These are phyloP conservation scores for Aspergillus sp. DNA, from an alignment of 2,329 filamentous ascomycete species.

Conservation along the genomic window DNA sequence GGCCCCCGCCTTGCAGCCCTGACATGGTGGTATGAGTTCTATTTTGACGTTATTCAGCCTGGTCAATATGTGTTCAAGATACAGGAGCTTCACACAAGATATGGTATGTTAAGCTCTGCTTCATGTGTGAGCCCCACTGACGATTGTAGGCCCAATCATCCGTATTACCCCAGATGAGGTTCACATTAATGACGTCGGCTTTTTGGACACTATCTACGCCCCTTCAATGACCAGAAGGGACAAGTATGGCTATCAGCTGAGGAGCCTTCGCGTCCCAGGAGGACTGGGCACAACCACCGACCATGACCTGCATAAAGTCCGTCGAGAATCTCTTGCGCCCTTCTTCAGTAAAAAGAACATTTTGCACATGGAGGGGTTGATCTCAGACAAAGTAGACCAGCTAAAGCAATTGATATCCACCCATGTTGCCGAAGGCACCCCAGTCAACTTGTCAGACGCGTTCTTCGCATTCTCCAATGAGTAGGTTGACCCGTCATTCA, in stretches of 20 bases:
- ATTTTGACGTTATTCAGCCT: slow-evolving; percentile 18
- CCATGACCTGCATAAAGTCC: slow-evolving; percentile 31
- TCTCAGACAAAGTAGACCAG: slow-evolving; percentile 27
- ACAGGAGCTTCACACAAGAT: slow-evolving; percentile 35
- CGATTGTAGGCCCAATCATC: slow-evolving; percentile 37
- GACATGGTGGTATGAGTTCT: slow-evolving; percentile 15
- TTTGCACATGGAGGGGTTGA: slow-evolving; percentile 26
- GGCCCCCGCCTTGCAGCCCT: slow-evolving; percentile 15
- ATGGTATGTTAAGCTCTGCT: slow-evolving; percentile 29
- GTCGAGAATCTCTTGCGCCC: slow-evolving; percentile 31
- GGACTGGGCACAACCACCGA: slow-evolving; percentile 30
- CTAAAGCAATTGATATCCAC: slow-evolving; percentile 10
- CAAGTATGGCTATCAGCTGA: slow-evolving; percentile 29
- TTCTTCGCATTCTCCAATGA: slow-evolving; percentile 17
- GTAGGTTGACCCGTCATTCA: neutral
- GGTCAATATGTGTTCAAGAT: slow-evolving; percentile 39
- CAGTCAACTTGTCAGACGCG: slow-evolving; percentile 29
- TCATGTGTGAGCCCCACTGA: slow-evolving; percentile 10
- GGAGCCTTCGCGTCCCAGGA: slow-evolving; percentile 26
- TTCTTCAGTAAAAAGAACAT: slow-evolving; percentile 37
- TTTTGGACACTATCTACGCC: slow-evolving; percentile 31
- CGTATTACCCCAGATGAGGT: slow-evolving; percentile 41
- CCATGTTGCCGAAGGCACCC: neutral
- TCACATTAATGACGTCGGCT: slow-evolving; percentile 38
- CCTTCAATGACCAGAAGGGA: slow-evolving; percentile 25